Evolutionary conservation across 2,329 filamentous ascomycete species (phyloP).

Genomic region (Botryosphaeria dothidea): DNA sequence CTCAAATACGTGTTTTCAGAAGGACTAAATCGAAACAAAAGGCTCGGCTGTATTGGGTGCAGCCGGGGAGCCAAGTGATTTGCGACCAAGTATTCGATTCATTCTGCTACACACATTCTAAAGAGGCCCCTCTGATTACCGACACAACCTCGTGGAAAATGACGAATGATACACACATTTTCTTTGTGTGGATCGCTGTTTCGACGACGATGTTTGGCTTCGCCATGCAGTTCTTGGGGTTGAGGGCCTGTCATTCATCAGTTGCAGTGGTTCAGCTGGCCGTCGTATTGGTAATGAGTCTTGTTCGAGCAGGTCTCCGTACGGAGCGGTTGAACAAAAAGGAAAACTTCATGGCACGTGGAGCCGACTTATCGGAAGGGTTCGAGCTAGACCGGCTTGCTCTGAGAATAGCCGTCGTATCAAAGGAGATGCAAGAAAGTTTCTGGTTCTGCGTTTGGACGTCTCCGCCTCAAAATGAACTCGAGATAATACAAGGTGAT

Average conservation of each 20-base stretch:
- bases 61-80: constrained; percentile 39
- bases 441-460: too few species aligned
- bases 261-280: constrained; percentile 39
- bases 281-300: too few species aligned
- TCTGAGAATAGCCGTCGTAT: too few species aligned
- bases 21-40: constrained; percentile 23
- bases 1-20: constrained; percentile 24
- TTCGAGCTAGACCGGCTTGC: too few species aligned
- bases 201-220: constrained; percentile 35
- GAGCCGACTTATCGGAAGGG: too few species aligned
- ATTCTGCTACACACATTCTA: constrained; percentile 26
- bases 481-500: too few species aligned
- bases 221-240: constrained; percentile 41
- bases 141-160: constrained; percentile 21
- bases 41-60: constrained; percentile 37
- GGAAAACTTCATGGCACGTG: too few species aligned
- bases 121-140: not conserved
- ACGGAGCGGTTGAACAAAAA: too few species aligned
- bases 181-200: constrained; percentile 18
- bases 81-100: constrained; percentile 42
- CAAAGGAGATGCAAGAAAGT: too few species aligned
- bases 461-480: too few species aligned
- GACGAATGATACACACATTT: not conserved
- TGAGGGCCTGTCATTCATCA: constrained; percentile 39
- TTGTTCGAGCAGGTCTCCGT: too few species aligned